These are phyloP conservation scores for Neurospora sp. DNA, from an alignment of 495 filamentous ascomycete genomes.

Conservation along the genomic window DNA sequence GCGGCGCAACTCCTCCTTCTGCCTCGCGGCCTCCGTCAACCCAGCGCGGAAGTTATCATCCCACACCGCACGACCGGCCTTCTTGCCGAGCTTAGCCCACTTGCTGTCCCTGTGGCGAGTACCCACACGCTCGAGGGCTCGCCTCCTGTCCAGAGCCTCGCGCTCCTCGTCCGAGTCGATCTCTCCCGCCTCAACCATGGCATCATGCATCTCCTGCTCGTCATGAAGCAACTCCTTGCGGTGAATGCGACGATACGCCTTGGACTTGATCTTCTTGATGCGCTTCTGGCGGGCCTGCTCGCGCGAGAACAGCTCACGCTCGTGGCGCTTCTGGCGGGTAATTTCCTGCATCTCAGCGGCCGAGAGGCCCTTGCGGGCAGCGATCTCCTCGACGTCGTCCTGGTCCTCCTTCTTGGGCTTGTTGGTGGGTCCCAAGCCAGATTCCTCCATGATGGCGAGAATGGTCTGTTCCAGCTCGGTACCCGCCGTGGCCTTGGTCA, in stretches of 20 bases:
- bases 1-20: constrained; percentile 75
- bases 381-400: constrained; percentile 60
- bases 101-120: constrained; percentile 82
- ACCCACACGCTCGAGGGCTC: constrained; percentile 84
- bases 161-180: constrained; percentile 60
- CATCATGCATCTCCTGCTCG: constrained; percentile 60
- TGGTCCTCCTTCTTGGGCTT: constrained; percentile 41
- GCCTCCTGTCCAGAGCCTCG: constrained; percentile 64
- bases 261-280: constrained; percentile 97
- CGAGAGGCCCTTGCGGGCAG: constrained; percentile 41
- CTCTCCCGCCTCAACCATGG: constrained; percentile 56
- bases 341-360: constrained; percentile 61
- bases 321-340: constrained; percentile 63
- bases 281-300: constrained; percentile 83
- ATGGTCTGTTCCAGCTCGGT: constrained; percentile 80
- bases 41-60: constrained; percentile 71
- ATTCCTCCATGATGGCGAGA: constrained; percentile 77
- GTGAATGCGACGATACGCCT: constrained; percentile 83
- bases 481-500: constrained; percentile 46
- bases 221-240: constrained; percentile 71
- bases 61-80: constrained; percentile 68
- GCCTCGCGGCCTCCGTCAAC: constrained; percentile 69
- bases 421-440: constrained; percentile 51
- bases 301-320: constrained; percentile 79
- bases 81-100: constrained; percentile 85